Evolutionary conservation across 2,329 filamentous ascomycete species (phyloP), one percentile per base, ranked within the genome.

Genomic region (Diaporthe sp.): DNA sequence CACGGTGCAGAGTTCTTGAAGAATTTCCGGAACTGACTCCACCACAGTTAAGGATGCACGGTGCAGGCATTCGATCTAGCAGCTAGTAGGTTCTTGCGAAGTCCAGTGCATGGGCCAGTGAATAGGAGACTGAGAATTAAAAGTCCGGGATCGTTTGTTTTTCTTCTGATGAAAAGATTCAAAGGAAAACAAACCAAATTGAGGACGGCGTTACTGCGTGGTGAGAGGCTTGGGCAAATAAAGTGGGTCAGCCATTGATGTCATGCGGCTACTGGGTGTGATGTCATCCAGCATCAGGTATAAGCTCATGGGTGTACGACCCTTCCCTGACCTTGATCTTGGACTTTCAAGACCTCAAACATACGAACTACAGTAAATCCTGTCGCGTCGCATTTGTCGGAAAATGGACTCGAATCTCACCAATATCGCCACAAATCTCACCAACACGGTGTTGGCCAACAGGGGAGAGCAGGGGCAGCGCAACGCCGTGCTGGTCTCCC

Each of bases 401-500:
- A 61, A 65, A 2, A 73, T 73, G 71, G 65, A 73, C 19, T 31
- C 58, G n/a, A 19, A 65, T 13, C 37, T 73, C 7, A 65, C 22
- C 34, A 44, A 65, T 3, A 73, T 73, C 58, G 71, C 71, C 12
- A 65, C 46, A 2, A 73, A 65, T 25, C 58, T 73, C 25, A 28
- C 61, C 71, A 73, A 73, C 58, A 59, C 58, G 7, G 61, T 42
- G 71, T 8, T 59, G 49, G 58, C 68, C 39, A 59, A 71, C 68
- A 13, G 68, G 68, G 68, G 58, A 25, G 58, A 59, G 17, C 19
- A 31, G 53, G 68, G 58, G 8, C 46, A 51, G 58, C 71, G 71
- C 42, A 77, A 77, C 39, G 73, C 65, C 61, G 73, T 72, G 19
- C 44, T 77, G 25, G 31, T 77, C 31, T 77, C 75, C 1, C 78